Base-by-base conservation (phyloP, 352 stramenopile species). In the Phytophthora hibernalis region DNA sequence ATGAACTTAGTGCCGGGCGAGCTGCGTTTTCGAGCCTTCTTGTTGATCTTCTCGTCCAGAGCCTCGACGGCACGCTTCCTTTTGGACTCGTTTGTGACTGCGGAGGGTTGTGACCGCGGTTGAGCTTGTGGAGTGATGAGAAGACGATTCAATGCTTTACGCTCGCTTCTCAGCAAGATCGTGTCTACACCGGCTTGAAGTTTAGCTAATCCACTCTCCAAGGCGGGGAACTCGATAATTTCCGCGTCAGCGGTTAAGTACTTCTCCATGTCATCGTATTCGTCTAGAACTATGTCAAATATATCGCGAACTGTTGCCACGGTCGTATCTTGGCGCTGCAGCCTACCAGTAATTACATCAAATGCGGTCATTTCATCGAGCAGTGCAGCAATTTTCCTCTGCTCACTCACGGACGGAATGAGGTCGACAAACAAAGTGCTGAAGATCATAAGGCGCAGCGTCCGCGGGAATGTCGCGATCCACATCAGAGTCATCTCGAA, bases 261-360 rank as follows among this genome's bases (percentile, higher is more conserved):
- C 22, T 35, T 51, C 8, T 56, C 20, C 56, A 57, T 57, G 24
- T 26, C 20, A 24, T 47, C 37, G 12, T 51, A 65, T 1, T 52
- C 43, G 0, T 61, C 54, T 5, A 61, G 5, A 2, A 65, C 37
- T 24, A 47, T 22, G 18, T 57, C 56, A 57, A 65, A 57, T 5
- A 51, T 57, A 15, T 56, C 47, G 3, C 56, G 45, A 31, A 57
- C 26, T n/a, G 37, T 54, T 20, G 49, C 30, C 12, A 65, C 37
- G 1, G 58, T 59, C 26, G 59, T 65, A 21, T 59, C 48, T 0
- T 54, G 1, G 20, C 37, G 37, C 38, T 65, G 58, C 1, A 57
- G 38, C 10, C 45, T 52, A 11, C 21, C 15, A 9, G 58, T 58
- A 16, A 54, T 59, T 2, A 43, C 49, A 26, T 59, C 58, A 48